Base-by-base conservation (phyloP, 495 filamentous ascomycete species). In the Entonaema liquescens region DNA sequence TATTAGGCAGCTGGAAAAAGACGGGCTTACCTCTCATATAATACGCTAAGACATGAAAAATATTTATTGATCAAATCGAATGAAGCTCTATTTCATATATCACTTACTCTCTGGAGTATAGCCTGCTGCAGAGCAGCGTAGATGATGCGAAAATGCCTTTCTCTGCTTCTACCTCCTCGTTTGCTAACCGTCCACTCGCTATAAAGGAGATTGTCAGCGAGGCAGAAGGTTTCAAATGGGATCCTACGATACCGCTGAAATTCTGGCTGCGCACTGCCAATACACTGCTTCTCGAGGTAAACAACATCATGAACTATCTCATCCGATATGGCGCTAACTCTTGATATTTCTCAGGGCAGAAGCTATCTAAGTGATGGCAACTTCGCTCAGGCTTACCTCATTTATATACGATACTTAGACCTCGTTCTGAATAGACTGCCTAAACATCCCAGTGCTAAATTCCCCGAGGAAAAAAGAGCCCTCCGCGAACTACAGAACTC, bases 301-400 rank as follows among this genome's bases (percentile, higher is more conserved):
- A 74, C 23, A 33, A 56, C n/a, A 8, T 62, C 28, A 28, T 49
- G 13, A 17, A 25, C 15, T 11, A 47, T 70, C 33, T 57, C 19
- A 31, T 49, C 9, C 42, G 26, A 49, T 62, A 42, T 17, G 15
- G 55, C 25, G 23, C 50, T 65, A 19, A 73, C 59, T 15, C 55
- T 52, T 35, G 53, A 15, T 28, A 40, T 44, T 25, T 21, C 31
- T 11, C 17, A 84, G 83, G 81, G 75, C 5, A 69, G 73, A 11
- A 92, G 93, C 68, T 97, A 97, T 78, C 86, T 94, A 74, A 87
- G 83, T 19, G 96, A 99, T 81, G 89, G 91, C 62, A 92, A 97
- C 80, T 85, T 93, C 53, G 87, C 94, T 64, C 91, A 95, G 75
- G 90, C 95, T 1, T 99, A 95, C 80, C 82, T 98, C 23, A 83